Evolutionary conservation across 768 basidiomycete species (phyloP), one percentile per base, ranked within the genome.

Genomic region (Neoboletus brunneissimus): DNA sequence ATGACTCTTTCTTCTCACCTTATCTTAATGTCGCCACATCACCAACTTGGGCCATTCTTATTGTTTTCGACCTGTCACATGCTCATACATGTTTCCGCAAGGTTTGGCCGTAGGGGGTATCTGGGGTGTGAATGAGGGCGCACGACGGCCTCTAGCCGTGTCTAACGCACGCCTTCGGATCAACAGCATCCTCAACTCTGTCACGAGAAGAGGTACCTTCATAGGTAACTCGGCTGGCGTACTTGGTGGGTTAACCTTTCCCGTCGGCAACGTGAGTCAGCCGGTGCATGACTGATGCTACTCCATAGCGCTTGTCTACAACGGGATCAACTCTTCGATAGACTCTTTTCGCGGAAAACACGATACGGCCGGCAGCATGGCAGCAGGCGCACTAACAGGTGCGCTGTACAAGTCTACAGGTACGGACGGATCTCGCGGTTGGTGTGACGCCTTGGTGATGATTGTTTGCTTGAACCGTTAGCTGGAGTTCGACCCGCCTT

Each of bases 151-250:
- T 61, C 81, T 94, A 73, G 91, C 90, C 70, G 87, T 91, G 59
- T 87, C 88, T 56, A 94, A 91, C 74, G 72, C 85, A 56, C 82
- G 93, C 67, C 77, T 99, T 72, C 87, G 97, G 79, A 88, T 98
- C 77, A 99, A 98, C 76, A 95, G 93, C 72, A 77, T 99, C 58
- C 82, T 99, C 64, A 99, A 98, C 81, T 91, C 93, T 70, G 86
- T 96, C 72, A 98, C 97, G 58, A 80, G 96, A 76, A 84, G 97
- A 76, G 97, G 97, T 32, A 96, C 93, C 45, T 97, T 96, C 76
- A 88, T 97, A 75, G 97, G 94, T 68, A 99, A 98, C 79, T 97
- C 94, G 68, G 91, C 95, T 72, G 97, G 97, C 72, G 91, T 98
- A 59, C 79, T 98, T 60, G 97, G 97, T 98, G 67, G 74, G 91